Percentiles rank a stretch among this genome's conserved stretches.
These are phyloP conservation scores for Fraxinus sp. DNA, from an alignment of 305 asterid species.

Conservation along the genomic window DNA sequence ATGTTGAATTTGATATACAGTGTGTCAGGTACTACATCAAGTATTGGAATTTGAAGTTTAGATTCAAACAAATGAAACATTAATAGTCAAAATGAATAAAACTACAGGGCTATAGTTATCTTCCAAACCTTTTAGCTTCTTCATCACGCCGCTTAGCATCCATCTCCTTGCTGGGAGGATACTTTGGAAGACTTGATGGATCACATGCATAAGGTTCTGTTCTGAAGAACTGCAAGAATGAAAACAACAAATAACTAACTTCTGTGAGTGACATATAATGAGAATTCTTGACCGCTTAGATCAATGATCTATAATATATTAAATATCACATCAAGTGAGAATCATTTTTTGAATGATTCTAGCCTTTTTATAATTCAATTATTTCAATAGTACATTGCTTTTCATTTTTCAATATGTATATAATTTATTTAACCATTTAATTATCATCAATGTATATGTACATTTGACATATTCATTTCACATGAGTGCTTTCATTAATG, in stretches of 20 bases:
- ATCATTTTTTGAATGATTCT: no score
- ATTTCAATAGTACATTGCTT: no score
- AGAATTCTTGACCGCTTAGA: neutral
- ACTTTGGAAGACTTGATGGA: conserved; percentile 85
- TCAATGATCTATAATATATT: neutral
- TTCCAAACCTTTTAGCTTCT: conserved; percentile 76
- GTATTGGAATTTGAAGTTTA: neutral
- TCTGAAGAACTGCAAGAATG: conserved; percentile 64
- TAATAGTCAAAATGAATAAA: neutral
- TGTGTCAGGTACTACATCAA: neutral
- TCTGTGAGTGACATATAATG: neutral
- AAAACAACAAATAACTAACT: neutral
- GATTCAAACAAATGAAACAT: neutral
- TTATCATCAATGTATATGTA: no score
- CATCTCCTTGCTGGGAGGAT: conserved; percentile 95
- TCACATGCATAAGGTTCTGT: conserved; percentile 80
- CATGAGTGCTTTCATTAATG: no score
- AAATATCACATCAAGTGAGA: no score
- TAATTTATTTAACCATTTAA: no score
- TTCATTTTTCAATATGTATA: no score
- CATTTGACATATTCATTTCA: no score
- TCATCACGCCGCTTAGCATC: conserved; percentile 89
- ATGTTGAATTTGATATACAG: neutral
- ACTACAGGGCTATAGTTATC: neutral
- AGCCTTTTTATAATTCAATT: no score